phyloP scores from a whole-genome alignment of 2,329 filamentous ascomycete genomes.

The Ophiostoma sp. region DNA sequence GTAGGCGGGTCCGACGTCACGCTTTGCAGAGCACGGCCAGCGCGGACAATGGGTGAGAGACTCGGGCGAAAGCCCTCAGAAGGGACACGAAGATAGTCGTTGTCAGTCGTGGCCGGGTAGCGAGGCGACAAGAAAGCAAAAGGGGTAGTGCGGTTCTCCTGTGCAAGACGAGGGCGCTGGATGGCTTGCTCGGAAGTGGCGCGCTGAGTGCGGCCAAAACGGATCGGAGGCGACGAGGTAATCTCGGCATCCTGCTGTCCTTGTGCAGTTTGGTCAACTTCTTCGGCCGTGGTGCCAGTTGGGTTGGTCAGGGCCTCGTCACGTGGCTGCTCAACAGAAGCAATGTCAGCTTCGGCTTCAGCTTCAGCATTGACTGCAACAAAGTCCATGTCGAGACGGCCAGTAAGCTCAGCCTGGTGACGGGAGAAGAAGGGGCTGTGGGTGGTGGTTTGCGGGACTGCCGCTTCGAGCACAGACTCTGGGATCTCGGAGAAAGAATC shows the following conservation, averaged over 20 bases:
- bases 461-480: constrained; percentile 51
- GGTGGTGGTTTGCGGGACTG: constrained; percentile 42
- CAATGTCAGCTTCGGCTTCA: not conserved
- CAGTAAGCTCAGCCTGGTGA: constrained; percentile 28
- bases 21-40: constrained; percentile 56
- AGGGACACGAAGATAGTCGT: constrained; percentile 32
- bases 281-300: not conserved
- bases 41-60: constrained; percentile 60
- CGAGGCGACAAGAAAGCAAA: constrained; percentile 25
- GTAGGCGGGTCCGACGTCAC: constrained; percentile 61
- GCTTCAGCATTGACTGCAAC: not conserved
- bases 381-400: not conserved
- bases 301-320: not conserved
- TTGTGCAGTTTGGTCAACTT: constrained; percentile 23
- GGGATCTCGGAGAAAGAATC: constrained; percentile 62
- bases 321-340: not conserved
- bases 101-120: constrained; percentile 1
- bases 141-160: constrained; percentile 13
- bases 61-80: constrained; percentile 43
- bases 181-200: not conserved
- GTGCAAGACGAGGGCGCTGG: not conserved
- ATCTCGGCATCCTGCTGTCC: not conserved
- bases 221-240: constrained; percentile 25
- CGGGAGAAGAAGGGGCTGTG: constrained; percentile 20
- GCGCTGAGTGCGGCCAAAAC: not conserved